These are phyloP conservation scores for Silene vulgaris DNA, from an alignment of 179 eudicot genomes.

Conservation along the genomic window DNA sequence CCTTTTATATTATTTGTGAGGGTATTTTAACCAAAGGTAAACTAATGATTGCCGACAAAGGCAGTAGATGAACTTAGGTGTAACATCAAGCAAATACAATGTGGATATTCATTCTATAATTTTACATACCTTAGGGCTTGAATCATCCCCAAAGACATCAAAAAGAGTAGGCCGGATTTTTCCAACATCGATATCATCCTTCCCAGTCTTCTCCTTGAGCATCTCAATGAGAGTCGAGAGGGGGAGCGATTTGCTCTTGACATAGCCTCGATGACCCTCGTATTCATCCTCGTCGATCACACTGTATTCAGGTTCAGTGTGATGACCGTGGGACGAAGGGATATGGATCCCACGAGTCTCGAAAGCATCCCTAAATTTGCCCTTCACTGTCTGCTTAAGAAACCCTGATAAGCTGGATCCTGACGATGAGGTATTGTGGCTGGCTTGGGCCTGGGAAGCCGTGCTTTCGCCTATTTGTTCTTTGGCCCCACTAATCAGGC, in stretches of 20 bases:
- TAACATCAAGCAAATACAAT: not conserved
- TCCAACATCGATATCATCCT: conserved; percentile 70
- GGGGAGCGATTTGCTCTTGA: conserved; percentile 59
- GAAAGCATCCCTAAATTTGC: conserved; percentile 44
- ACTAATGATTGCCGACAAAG: no score
- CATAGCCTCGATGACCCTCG: conserved; percentile 33
- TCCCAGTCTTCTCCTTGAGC: conserved; percentile 74
- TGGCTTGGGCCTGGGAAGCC: conserved; percentile 28
- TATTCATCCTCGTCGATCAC: conserved; percentile 35
- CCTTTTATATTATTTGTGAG: no score
- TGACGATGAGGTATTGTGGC: conserved; percentile 24
- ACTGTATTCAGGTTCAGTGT: conserved; percentile 33
- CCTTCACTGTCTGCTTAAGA: conserved; percentile 46
- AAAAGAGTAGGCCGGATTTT: conserved; percentile 64
- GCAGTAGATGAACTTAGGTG: no score
- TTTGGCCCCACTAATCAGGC: conserved; percentile 65
- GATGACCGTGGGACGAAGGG: conserved; percentile 34
- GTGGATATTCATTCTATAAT: not conserved
- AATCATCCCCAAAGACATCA: conserved; percentile 77
- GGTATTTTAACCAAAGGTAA: no score
- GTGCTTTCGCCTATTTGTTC: conserved; percentile 89
- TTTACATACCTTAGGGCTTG: conserved; percentile 58
- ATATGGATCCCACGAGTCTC: conserved; percentile 65
- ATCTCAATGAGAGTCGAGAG: conserved; percentile 77
- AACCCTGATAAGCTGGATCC: conserved; percentile 47